Evolutionary conservation across 352 stramenopile species (phyloP), one percentile per base, ranked within the genome.

Genomic region (Globisporangium spiculum): DNA sequence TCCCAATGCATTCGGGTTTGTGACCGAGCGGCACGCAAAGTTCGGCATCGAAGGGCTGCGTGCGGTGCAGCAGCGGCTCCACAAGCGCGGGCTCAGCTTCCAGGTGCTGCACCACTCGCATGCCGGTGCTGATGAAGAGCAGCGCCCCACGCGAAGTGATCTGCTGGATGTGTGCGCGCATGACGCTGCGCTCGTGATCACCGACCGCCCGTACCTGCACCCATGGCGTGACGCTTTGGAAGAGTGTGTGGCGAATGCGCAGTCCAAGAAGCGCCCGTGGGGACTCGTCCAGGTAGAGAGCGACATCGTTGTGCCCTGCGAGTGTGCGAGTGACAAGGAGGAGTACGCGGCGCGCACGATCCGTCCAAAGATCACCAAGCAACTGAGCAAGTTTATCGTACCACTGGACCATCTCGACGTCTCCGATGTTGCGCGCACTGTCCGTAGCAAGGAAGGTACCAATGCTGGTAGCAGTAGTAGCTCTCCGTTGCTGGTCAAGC

Each of bases 341-440:
- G 97, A 99, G 85, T 98, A 98, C 60, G 96, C 97, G 30, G 98
- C 98, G 14, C 84, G 97, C n/a, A 99, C 97, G n/a, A 96, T 99
- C 62, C 93, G 98, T 65, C 88, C 92, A 2, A 99, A 98, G 78
- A 98, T 99, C 74, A 88, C 97, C 44, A 93, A 91, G 26, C 82
- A 98, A 8, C 75, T 99, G 26, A 75, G 88, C 0, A 83, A 86
- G 24, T 99, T 94, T 70, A 72, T 98, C 30, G 79, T 86, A 20
- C 69, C 74, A 36, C 67, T 96, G 22, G 67, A 87, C 32, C 75
- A 76, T 34, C 65, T 73, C 6, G 59, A 74, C 18, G 50, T 92
- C 20, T 53, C 72, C 7, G n/a, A 69, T 3, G 71, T 12, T 12
- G 77, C 63, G 14, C 70, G 69, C 26, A 87, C 79, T 46, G 38